These are phyloP conservation scores for Sideroxylon spinosum DNA, from an alignment of 179 eudicot species.

Conservation along the genomic window DNA sequence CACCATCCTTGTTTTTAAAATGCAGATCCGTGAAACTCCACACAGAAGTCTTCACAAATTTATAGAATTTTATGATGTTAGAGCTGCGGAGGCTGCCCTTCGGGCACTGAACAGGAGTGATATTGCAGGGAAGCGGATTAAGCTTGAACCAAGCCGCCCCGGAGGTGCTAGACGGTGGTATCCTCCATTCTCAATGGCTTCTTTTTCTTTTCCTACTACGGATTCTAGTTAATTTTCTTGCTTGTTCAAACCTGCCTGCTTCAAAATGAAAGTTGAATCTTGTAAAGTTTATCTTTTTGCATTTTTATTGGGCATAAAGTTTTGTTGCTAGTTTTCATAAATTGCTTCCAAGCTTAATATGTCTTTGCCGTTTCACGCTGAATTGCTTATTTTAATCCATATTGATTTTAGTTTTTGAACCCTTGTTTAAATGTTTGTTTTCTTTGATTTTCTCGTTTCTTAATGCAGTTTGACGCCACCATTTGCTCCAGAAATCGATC, in stretches of 20 bases:
- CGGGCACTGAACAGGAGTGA: slow-evolving; percentile 49
- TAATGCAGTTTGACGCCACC: slow-evolving; percentile 40
- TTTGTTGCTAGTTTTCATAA: not conserved
- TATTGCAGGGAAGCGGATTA: slow-evolving; percentile 48
- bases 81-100: slow-evolving; percentile 73
- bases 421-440: not conserved
- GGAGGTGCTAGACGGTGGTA: slow-evolving; percentile 37
- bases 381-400: not conserved
- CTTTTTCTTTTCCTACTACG: not conserved
- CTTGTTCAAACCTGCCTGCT: not conserved
- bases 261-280: not conserved
- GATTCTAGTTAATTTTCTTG: not conserved
- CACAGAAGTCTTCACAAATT: slow-evolving; percentile 37
- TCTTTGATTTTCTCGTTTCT: slow-evolving; percentile 11
- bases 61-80: slow-evolving; percentile 61
- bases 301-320: not conserved
- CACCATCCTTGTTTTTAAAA: slow-evolving; percentile 12
- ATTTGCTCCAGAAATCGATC: slow-evolving; percentile 42
- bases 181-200: slow-evolving; percentile 11
- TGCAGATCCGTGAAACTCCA: slow-evolving; percentile 57
- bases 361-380: not conserved
- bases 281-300: not conserved
- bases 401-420: not conserved
- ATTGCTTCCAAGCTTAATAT: slow-evolving; percentile 4
- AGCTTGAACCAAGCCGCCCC: slow-evolving; percentile 44